Conservation (phyloP, 768 basidiomycete species). For the Exidia glandulosa region DNA sequence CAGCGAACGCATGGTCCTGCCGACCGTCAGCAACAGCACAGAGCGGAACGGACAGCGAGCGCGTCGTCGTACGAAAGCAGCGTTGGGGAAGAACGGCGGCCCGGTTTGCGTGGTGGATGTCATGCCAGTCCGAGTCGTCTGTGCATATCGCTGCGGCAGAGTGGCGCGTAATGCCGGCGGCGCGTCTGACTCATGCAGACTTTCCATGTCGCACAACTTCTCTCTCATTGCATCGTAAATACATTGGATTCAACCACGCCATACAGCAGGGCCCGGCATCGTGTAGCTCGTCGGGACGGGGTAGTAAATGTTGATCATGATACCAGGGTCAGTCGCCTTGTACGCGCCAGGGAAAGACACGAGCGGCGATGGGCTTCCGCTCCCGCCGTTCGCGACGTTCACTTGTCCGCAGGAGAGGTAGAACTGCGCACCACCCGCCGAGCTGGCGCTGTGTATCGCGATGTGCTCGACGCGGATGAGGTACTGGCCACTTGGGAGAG, state of each 20-base stretch:
- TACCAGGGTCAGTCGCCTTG: conserved; percentile 3
- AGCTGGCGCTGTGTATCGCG: neutral
- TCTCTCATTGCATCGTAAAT: too few relatives aligned
- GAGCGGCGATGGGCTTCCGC: too few relatives aligned
- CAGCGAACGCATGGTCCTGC: conserved; percentile 92
- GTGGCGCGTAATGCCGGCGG: too few relatives aligned
- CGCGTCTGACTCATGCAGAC: too few relatives aligned
- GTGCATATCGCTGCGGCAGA: too few relatives aligned
- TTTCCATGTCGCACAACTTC: too few relatives aligned
- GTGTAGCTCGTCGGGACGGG: conserved; percentile 1
- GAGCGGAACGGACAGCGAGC: neutral
- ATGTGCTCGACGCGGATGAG: conserved; percentile 5
- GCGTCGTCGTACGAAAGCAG: conserved; percentile 1
- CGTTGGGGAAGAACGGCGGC: conserved; percentile 9
- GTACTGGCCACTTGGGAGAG: conserved; percentile 4
- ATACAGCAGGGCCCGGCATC: neutral
- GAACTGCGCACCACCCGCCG: conserved; percentile 28
- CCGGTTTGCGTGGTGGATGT: neutral
- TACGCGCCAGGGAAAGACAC: too few relatives aligned
- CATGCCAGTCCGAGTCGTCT: too few relatives aligned
- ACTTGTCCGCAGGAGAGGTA: conserved; percentile 22
- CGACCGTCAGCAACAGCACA: neutral
- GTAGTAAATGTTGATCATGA: neutral
- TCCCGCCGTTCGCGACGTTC: too few relatives aligned
- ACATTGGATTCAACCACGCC: too few relatives aligned